Evolutionary conservation across 2,329 filamentous ascomycete species (phyloP), one percentile per base, ranked within the genome.

Genomic region (Phialemoniopsis sp.): DNA sequence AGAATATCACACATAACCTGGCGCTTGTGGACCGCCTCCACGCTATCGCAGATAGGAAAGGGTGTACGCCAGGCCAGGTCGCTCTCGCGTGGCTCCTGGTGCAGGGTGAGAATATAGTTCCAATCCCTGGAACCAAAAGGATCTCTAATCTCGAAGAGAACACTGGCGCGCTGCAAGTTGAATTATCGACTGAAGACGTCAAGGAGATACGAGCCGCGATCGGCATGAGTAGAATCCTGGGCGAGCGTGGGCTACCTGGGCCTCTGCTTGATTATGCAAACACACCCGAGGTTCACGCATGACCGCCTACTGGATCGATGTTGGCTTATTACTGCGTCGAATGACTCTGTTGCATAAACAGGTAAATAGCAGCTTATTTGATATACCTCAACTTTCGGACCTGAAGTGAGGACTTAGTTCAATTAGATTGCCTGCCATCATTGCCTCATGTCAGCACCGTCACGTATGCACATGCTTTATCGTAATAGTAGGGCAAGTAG

Each of bases 51-150:
- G 58, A 67, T 31, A 63, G 59, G 44, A 82, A 85, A 58, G 68
- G 53, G 6, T 67, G 64, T 34, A 80, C 80, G 0, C 48, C 76
- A 0, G 67, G 66, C 2, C 73, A 87, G 52, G 52, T 87, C 26
- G 72, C 76, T 2, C 62, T 85, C 19, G 80, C 80, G 0, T 86
- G 81, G 80, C 48, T 85, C 40, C 49, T 81, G 46, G 70, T 70
- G 5, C 78, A 84, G 49, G 76, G 76, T 0, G 65, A 73, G 3
- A 74, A 81, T 47, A 64, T 85, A 36, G 71, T 80, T 49, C 76
- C 82, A 0, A 85, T 75, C 36, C 72, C 68, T 0, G 72, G 70
- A 2, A 76, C 71, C 0, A 73, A 67, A 53, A 68, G 54, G 40
- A 54, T 68, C 29, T 60, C 63, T 47, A 70, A 68, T 40, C 50